These are phyloP conservation scores for Zoysia japonica DNA, from an alignment of 176 grass and related monocot genomes.

Conservation along the genomic window DNA sequence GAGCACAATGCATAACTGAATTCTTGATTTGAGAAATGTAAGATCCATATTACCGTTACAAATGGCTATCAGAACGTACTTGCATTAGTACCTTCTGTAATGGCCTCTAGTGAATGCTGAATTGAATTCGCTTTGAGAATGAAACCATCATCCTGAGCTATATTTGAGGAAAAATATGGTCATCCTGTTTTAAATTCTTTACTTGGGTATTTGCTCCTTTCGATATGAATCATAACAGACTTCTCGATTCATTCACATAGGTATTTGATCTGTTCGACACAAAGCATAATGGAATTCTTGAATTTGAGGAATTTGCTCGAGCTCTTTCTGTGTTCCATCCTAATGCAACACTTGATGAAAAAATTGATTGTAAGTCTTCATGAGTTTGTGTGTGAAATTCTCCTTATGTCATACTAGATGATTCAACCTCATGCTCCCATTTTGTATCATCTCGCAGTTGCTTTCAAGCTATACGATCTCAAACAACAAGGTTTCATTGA, in stretches of 20 bases:
- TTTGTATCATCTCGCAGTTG: constrained; percentile 65
- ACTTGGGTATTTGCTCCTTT: constrained; percentile 72
- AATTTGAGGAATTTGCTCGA: constrained; percentile 79
- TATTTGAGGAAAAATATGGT: not conserved
- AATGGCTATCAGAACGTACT: not conserved
- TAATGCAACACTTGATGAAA: constrained; percentile 64
- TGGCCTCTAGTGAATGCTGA: constrained; percentile 15
- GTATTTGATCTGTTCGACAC: constrained; percentile 85
- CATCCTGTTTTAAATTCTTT: constrained; percentile 33
- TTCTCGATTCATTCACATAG: constrained; percentile 54
- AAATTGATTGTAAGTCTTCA: constrained; percentile 73
- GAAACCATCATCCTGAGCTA: no score
- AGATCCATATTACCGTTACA: not conserved
- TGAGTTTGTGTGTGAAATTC: constrained; percentile 16
- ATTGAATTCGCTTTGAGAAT: not conserved
- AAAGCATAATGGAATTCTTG: constrained; percentile 74
- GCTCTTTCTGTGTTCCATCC: constrained; percentile 88
- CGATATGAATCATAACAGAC: constrained; percentile 66
- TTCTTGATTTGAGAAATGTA: not conserved
- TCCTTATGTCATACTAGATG: not conserved
- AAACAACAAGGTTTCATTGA: constrained; percentile 97
- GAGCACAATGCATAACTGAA: constrained; percentile 47
- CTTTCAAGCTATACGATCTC: constrained; percentile 93
- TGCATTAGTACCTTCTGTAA: not conserved
- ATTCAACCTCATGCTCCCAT: constrained; percentile 22